These are phyloP conservation scores for Thalassia testudinum DNA, from an alignment of 116 monocot genomes.

Conservation along the genomic window DNA sequence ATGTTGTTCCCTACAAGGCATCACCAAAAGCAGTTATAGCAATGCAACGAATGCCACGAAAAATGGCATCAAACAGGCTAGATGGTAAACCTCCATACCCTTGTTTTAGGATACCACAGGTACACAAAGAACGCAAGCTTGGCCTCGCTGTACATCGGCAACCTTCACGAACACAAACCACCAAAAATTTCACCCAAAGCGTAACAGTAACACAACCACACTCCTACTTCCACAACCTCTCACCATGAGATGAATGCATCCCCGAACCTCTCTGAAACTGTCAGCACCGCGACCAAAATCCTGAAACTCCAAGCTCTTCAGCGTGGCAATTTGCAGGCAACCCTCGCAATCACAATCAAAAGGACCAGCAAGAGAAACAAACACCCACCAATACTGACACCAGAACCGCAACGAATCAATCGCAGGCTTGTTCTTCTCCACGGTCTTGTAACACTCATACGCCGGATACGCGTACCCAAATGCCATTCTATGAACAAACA, in stretches of 20 bases:
- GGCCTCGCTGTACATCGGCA: constrained; percentile 51
- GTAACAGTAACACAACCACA: too few relatives aligned
- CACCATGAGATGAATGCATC: constrained; percentile 74
- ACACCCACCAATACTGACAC: constrained; percentile 10
- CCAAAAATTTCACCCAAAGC: neutral
- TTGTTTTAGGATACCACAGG: constrained; percentile 61
- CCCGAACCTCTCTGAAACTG: constrained; percentile 54
- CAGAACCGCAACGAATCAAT: constrained; percentile 77
- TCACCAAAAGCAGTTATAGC: too few relatives aligned
- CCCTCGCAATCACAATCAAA: too few relatives aligned
- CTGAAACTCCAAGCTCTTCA: constrained; percentile 9
- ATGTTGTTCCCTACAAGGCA: constrained; percentile 31
- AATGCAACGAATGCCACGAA: too few relatives aligned
- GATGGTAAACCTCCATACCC: constrained; percentile 17
- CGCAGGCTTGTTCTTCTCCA: constrained; percentile 73
- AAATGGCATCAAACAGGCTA: too few relatives aligned
- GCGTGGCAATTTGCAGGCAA: too few relatives aligned
- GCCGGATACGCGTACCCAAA: constrained; percentile 87
- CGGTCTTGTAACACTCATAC: constrained; percentile 82
- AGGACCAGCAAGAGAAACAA: neutral
- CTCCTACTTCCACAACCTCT: neutral
- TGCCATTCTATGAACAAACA: constrained; percentile 15
- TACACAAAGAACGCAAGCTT: constrained; percentile 53
- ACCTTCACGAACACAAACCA: constrained; percentile 21
- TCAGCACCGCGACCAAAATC: constrained; percentile 62